Evolutionary conservation across 2,329 filamentous ascomycete species (phyloP).

Genomic region (Alternaria conjuncta): DNA sequence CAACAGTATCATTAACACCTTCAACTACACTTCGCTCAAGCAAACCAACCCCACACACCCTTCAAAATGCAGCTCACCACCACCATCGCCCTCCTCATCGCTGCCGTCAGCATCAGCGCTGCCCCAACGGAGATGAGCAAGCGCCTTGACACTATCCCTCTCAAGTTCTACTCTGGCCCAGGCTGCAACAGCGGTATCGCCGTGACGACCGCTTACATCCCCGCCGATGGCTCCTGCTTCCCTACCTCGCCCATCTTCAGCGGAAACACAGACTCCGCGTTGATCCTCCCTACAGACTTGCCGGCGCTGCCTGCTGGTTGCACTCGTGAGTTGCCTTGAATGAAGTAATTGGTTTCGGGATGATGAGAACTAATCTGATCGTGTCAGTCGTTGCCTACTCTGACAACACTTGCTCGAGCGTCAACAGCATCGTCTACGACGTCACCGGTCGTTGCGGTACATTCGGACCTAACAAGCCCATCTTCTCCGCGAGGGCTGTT

Average conservation of each 20-base stretch:
- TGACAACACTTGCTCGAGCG: constrained; percentile 7
- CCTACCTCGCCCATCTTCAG: constrained; percentile 18
- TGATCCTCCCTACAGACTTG: not conserved
- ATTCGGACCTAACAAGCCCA: constrained; percentile 15
- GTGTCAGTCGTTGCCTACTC: constrained; percentile 8
- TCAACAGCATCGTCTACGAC: constrained; percentile 6
- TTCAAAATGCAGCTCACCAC: constrained; percentile 16
- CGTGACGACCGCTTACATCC: constrained; percentile 19
- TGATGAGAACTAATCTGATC: not conserved
- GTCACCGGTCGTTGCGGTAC: constrained; percentile 8
- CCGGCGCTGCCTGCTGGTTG: constrained; percentile 14
- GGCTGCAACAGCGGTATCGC: constrained; percentile 12
- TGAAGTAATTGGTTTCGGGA: not conserved
- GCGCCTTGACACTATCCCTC: constrained; percentile 17
- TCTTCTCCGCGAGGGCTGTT: constrained; percentile 16
- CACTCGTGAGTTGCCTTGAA: constrained; percentile 10
- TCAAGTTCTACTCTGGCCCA: constrained; percentile 17
- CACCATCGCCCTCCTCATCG: constrained; percentile 10
- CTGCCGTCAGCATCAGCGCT: constrained; percentile 18
- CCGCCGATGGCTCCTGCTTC: constrained; percentile 22
- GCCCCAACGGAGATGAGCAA: constrained; percentile 12
- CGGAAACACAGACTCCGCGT: constrained; percentile 18
- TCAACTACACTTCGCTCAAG: not conserved
- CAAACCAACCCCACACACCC: not conserved
- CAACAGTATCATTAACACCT: not conserved